These are phyloP conservation scores for Aspergillus indologenus DNA, from an alignment of 495 filamentous ascomycete species.

Conservation along the genomic window DNA sequence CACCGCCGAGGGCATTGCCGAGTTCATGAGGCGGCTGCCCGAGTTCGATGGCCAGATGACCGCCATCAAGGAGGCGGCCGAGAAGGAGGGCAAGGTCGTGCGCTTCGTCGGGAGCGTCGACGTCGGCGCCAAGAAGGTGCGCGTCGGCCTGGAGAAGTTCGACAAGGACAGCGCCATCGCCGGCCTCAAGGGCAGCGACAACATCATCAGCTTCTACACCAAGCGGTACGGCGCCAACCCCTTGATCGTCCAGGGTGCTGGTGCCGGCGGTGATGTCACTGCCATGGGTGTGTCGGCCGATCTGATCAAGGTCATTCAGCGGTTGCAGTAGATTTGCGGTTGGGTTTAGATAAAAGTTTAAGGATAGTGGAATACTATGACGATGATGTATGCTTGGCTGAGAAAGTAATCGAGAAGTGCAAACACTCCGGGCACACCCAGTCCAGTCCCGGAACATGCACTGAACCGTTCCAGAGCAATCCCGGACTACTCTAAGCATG, in stretches of 20 bases:
- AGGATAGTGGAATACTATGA: no score
- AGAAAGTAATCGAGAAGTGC: no score
- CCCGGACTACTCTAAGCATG: no score
- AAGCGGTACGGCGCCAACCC: constrained; percentile 87
- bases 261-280: constrained; percentile 91
- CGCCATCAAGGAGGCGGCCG: constrained; percentile 69
- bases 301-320: constrained; percentile 75
- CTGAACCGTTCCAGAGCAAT: no score
- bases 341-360: not conserved
- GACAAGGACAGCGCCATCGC: constrained; percentile 83
- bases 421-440: no score
- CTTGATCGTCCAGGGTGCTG: constrained; percentile 90
- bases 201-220: constrained; percentile 97
- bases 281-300: constrained; percentile 94
- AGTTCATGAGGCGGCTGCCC: constrained; percentile 74
- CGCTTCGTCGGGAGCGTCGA: constrained; percentile 93
- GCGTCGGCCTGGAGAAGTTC: constrained; percentile 86
- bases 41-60: constrained; percentile 85
- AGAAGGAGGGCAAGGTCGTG: constrained; percentile 84
- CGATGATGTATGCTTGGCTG: no score
- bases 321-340: constrained; percentile 26
- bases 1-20: constrained; percentile 55
- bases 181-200: constrained; percentile 91
- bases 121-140: constrained; percentile 67
- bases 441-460: no score